These are phyloP conservation scores for Cytidiella melzeri DNA, from an alignment of 768 basidiomycete genomes.

Conservation along the genomic window DNA sequence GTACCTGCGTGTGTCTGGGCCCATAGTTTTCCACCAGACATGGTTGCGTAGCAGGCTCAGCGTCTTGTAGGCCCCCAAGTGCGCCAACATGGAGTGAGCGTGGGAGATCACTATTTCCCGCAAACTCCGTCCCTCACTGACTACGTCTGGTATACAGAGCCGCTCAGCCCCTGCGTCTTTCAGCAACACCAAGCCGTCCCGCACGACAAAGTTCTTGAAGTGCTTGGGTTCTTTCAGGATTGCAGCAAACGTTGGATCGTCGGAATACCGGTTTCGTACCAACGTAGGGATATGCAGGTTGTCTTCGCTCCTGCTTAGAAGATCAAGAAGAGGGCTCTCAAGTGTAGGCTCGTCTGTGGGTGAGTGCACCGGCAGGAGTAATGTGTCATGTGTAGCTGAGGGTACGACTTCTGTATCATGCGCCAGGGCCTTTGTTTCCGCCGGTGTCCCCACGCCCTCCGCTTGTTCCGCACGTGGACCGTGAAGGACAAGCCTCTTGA, in stretches of 20 bases:
- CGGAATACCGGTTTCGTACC: conserved; percentile 18
- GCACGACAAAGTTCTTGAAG: conserved; percentile 22
- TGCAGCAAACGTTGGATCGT: conserved; percentile 27
- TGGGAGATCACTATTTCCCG: conserved; percentile 31
- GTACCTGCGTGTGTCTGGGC: conserved; percentile 19
- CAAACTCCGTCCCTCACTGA: conserved; percentile 14
- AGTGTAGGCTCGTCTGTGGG: too few relatives aligned
- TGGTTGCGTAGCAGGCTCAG: conserved; percentile 26
- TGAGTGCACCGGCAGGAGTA: too few relatives aligned
- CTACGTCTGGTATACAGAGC: conserved; percentile 27
- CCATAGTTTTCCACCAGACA: conserved; percentile 37
- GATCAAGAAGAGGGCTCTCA: too few relatives aligned
- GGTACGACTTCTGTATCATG: too few relatives aligned
- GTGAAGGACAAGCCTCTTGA: conserved; percentile 2
- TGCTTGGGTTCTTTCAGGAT: too few relatives aligned
- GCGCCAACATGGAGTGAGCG: conserved; percentile 33
- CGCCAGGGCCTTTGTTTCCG: too few relatives aligned
- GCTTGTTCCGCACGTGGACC: conserved; percentile 2
- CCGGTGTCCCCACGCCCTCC: conserved; percentile 3
- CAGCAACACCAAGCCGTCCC: conserved; percentile 20
- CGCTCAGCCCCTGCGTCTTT: not conserved
- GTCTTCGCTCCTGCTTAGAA: too few relatives aligned
- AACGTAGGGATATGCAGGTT: conserved; percentile 9
- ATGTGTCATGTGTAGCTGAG: too few relatives aligned
- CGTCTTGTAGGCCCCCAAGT: too few relatives aligned